These are phyloP conservation scores for Acanthamoeba castellanii DNA, from an alignment of 208 protist genomes.

Conservation along the genomic window DNA sequence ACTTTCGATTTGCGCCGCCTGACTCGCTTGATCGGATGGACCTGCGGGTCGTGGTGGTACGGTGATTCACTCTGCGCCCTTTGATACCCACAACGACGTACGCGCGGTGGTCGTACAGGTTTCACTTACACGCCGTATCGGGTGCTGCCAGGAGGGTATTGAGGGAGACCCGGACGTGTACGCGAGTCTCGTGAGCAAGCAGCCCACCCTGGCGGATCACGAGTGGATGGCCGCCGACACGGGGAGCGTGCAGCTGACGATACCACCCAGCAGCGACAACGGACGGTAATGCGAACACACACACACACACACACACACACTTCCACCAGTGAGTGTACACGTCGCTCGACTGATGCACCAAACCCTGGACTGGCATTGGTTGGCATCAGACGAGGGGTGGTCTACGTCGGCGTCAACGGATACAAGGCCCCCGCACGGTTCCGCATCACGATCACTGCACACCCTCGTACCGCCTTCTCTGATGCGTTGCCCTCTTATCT, in stretches of 20 bases:
- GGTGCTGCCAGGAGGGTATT: neutral
- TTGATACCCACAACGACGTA: neutral
- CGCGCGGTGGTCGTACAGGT: too few species aligned
- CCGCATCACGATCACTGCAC: neutral
- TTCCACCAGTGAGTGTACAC: too few species aligned
- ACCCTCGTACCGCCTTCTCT: neutral
- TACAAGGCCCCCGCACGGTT: neutral
- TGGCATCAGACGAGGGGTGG: neutral
- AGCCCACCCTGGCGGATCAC: neutral
- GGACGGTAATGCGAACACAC: too few species aligned
- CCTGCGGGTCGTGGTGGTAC: neutral
- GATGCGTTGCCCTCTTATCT: neutral
- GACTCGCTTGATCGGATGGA: neutral
- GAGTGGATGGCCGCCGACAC: neutral
- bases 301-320: too few species aligned
- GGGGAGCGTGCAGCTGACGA: neutral
- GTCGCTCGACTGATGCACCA: neutral
- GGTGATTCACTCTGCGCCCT: neutral
- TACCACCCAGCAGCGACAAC: neutral
- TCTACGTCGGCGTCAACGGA: neutral
- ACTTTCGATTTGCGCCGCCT: neutral
- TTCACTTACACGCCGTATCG: too few species aligned
- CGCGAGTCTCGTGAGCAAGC: too few species aligned
- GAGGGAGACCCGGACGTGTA: neutral
- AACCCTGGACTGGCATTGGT: too few species aligned